Evolutionary conservation across 2,329 filamentous ascomycete genomes (phyloP).

Genomic region (Berkeleyomyces rouxiae): DNA sequence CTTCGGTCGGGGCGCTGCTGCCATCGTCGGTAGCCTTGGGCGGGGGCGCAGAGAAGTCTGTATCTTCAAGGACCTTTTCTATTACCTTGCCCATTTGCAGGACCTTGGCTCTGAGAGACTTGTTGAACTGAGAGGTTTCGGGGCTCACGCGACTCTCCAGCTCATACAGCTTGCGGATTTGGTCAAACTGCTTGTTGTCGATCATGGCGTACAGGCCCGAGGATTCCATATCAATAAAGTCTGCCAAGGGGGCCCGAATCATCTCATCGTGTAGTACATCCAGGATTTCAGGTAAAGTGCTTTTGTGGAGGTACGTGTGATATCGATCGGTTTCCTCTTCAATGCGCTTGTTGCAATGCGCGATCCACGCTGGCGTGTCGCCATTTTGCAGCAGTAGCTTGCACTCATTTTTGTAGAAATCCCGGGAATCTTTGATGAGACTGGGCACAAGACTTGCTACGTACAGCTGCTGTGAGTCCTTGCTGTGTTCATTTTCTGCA

Average conservation of each 20-base stretch:
- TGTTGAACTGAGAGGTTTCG: conserved; percentile 53
- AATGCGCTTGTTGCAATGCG: conserved; percentile 56
- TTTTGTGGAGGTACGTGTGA: conserved; percentile 58
- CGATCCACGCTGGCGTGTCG: conserved; percentile 69
- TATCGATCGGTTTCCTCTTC: conserved; percentile 71
- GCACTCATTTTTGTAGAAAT: conserved; percentile 65
- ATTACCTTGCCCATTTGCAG: conserved; percentile 69
- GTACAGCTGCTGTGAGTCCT: conserved; percentile 68
- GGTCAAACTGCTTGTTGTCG: conserved; percentile 66
- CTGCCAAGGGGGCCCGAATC: conserved; percentile 58
- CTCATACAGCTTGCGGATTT: conserved; percentile 65
- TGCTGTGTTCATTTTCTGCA: conserved; percentile 66
- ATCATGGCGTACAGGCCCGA: conserved; percentile 83
- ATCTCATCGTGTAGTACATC: conserved; percentile 66
- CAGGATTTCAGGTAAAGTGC: conserved; percentile 57
- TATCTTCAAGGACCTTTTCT: conserved; percentile 48
- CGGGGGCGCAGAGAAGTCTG: conserved; percentile 30
- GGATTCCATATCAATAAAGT: conserved; percentile 68
- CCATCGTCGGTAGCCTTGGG: conserved; percentile 21
- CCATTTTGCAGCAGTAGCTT: conserved; percentile 56
- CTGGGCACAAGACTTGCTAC: conserved; percentile 63
- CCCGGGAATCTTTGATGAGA: conserved; percentile 53
- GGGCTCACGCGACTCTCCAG: conserved; percentile 63
- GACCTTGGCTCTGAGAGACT: conserved; percentile 56
- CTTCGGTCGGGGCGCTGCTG: conserved; percentile 23